Percentiles rank a stretch among this genome's conserved stretches.
These are phyloP conservation scores for Podospora pseudoanserina DNA, from an alignment of 495 filamentous ascomycete genomes.

Conservation along the genomic window DNA sequence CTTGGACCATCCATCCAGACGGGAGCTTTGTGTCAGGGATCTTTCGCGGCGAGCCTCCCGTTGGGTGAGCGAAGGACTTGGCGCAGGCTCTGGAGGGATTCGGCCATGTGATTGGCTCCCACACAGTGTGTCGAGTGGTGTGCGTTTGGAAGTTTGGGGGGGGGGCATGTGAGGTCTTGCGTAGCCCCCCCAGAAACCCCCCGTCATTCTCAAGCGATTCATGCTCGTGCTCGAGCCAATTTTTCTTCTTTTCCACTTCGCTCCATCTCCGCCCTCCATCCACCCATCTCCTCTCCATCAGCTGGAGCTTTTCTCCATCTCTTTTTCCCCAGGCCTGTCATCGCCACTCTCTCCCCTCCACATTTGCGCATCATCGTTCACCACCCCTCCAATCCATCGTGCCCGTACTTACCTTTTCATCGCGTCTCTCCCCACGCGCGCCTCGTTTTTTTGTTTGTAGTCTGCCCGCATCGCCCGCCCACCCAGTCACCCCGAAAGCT, in stretches of 20 bases:
- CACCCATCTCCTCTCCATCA: background rate
- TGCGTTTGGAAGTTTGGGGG: background rate
- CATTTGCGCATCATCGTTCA: background rate
- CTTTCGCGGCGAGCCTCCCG: background rate
- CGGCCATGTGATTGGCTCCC: conserved; percentile 8
- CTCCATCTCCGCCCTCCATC: background rate
- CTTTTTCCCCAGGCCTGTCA: background rate
- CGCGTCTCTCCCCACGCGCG: background rate
- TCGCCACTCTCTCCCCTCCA: background rate
- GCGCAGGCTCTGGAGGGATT: conserved; percentile 2
- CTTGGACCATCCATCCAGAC: background rate
- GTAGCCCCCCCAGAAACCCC: background rate
- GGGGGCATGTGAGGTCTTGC: conserved; percentile 2
- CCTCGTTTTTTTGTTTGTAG: background rate
- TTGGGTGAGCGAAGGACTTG: background rate
- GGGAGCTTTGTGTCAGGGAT: background rate
- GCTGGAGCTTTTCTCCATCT: background rate
- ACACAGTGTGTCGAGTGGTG: background rate
- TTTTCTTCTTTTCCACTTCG: background rate
- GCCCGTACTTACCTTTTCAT: background rate
- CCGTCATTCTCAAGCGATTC: background rate
- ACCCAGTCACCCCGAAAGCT: background rate
- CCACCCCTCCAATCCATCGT: background rate
- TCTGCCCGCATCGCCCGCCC: too few species aligned
- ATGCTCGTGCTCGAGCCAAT: background rate